A percentile compares a stretch with the other conserved stretches of the same genome.
Conservation (phyloP, 2,329 filamentous ascomycete genomes). For the Clarireedia hainanense region DNA sequence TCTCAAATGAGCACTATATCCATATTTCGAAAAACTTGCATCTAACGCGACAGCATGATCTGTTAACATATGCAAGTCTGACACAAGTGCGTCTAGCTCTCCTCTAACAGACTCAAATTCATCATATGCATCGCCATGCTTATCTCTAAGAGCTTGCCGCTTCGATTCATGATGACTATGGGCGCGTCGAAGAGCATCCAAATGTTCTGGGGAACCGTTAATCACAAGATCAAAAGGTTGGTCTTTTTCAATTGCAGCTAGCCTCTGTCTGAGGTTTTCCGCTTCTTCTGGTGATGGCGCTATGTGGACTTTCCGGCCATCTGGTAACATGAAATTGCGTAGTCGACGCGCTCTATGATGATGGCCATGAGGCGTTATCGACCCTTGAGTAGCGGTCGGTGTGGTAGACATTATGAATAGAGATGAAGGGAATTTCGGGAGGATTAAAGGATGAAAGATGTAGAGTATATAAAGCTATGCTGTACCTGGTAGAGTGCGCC, state of each 20-base stretch:
- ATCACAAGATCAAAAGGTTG: constrained; percentile 46
- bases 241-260: constrained; percentile 31
- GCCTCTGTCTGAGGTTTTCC: constrained; percentile 37
- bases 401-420: constrained; percentile 14
- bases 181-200: constrained; percentile 39
- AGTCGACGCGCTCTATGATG: constrained; percentile 34
- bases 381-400: constrained; percentile 9
- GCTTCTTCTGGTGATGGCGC: constrained; percentile 48
- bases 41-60: constrained; percentile 48
- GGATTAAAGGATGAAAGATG: background rate
- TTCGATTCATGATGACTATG: constrained; percentile 45
- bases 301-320: constrained; percentile 49
- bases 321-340: constrained; percentile 46
- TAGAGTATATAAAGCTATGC: background rate
- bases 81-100: constrained; percentile 44
- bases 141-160: constrained; percentile 38
- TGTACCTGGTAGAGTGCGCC: background rate
- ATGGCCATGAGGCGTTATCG: constrained; percentile 9
- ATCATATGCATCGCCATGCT: constrained; percentile 43
- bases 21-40: constrained; percentile 56
- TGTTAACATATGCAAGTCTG: constrained; percentile 45
- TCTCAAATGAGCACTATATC: constrained; percentile 50
- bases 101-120: constrained; percentile 48
- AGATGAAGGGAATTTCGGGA: background rate
- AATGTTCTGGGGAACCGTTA: constrained; percentile 44